Conservation (phyloP, 1,284 basidiomycete genomes). For the Somion occarium region DNA sequence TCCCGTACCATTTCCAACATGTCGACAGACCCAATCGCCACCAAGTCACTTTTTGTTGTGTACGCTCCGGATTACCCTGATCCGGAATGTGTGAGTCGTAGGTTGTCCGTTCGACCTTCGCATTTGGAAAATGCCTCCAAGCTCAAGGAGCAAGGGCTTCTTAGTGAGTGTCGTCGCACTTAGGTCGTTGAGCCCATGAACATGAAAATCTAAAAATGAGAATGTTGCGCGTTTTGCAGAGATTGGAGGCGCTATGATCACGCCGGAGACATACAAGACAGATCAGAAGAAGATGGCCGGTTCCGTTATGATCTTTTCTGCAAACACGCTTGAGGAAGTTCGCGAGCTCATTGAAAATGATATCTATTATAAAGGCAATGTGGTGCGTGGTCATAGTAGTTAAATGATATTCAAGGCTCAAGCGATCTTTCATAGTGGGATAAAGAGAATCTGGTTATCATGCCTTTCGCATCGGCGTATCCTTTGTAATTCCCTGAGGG, state of each 20-base stretch:
- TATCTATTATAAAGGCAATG: constrained; percentile 25
- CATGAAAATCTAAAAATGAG: background rate
- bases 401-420: background rate
- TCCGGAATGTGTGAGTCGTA: constrained; percentile 28
- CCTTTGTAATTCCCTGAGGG: background rate
- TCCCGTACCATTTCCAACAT: background rate
- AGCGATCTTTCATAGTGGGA: constrained; percentile 13
- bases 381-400: constrained; percentile 20
- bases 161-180: constrained; percentile 22
- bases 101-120: constrained; percentile 27
- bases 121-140: constrained; percentile 27
- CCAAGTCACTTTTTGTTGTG: constrained; percentile 28
- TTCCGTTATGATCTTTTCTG: constrained; percentile 25
- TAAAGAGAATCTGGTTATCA: constrained; percentile 16
- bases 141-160: constrained; percentile 16
- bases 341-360: constrained; percentile 25
- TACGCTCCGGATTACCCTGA: constrained; percentile 37
- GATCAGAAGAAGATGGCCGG: constrained; percentile 25
- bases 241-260: constrained; percentile 23
- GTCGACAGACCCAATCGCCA: background rate
- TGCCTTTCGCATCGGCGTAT: constrained; percentile 10
- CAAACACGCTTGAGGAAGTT: constrained; percentile 24
- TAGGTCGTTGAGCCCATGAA: background rate
- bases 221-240: constrained; percentile 10
- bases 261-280: constrained; percentile 18